Evolutionary conservation across 2,329 filamentous ascomycete species (phyloP), one percentile per base, ranked within the genome.

Genomic region (Biscogniauxia marginata): DNA sequence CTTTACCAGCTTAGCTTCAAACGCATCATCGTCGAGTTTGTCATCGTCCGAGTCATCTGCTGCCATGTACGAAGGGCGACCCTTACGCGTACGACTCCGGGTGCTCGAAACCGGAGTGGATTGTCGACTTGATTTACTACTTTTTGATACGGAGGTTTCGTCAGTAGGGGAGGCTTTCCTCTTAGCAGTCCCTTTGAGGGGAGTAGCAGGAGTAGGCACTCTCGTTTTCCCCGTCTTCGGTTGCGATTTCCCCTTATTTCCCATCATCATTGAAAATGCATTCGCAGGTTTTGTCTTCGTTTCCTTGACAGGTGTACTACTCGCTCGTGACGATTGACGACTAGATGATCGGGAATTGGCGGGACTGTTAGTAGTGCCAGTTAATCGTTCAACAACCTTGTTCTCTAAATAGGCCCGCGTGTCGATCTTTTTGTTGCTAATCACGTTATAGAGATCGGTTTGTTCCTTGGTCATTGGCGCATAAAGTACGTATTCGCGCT

Each of bases 401-500:
- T 89, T 85, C 64, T 96, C 91, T 0, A 98, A 76, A 57, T 93
- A 96, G 16, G 89, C 84, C 23, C 93, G 83, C 0, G 83, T 83
- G 60, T 88, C 85, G 1, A 75, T 71, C 1, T 76, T 76, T 58
- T 83, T 84, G 66, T 87, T 79, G 54, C 72, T 82, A 30, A 88
- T 77, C 0, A 79, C 80, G 50, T 86, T 86, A 69, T 99, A 99
- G 0, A 99, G 75, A 55, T 97, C 93, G 2, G 92, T 91, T 69
- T 99, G 95, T 63, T 95, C 91, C 21, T 86, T 83, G 0, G 92
- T 96, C 74, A 99, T 85, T 0, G 95, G 95, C 0, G 95, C 95
- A 66, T 95, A 98, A 0, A 99, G 77, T 3, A 99, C 90, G 63
- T 99, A 99, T 71, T 99, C 95, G 23, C 95, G 85, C 77, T 99